Evolutionary conservation across 768 basidiomycete species (phyloP).

Genomic region (Podaxis sp.): DNA sequence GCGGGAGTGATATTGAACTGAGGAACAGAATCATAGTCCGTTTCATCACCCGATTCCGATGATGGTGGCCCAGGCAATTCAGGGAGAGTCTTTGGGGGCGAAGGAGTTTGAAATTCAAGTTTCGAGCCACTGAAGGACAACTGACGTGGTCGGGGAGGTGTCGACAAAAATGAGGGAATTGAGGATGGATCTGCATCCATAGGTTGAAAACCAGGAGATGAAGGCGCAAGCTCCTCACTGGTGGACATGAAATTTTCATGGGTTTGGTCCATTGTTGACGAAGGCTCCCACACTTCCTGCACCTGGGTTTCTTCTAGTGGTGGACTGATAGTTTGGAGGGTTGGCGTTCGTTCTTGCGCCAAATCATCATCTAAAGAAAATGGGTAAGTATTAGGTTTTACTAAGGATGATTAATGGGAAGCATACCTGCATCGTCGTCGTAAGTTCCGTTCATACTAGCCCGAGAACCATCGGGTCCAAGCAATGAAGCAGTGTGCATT

Average conservation of each 20-base stretch:
- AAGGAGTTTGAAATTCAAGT: conserved; percentile 57
- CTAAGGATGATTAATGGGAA: background rate
- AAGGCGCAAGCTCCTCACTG: background rate
- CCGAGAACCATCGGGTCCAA: background rate
- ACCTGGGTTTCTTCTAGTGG: conserved; percentile 1
- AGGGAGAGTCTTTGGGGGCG: conserved; percentile 60
- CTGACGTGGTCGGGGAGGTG: conserved; percentile 18
- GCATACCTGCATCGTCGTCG: background rate
- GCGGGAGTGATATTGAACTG: conserved; percentile 5
- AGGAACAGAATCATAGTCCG: conserved; percentile 9
- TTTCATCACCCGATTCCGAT: conserved; percentile 30
- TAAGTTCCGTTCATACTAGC: background rate
- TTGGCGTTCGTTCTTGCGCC: conserved; percentile 24
- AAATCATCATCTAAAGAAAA: background rate
- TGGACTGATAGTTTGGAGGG: conserved; percentile 16
- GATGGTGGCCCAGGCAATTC: conserved; percentile 67
- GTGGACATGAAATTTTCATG: background rate
- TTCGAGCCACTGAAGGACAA: conserved; percentile 39
- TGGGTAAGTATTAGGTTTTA: background rate
- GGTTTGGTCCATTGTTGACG: background rate
- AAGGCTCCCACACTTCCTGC: background rate
- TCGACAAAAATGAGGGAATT: conserved; percentile 7
- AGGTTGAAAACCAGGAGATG: background rate
- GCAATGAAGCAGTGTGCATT: conserved; percentile 9
- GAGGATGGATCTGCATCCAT: background rate